These are phyloP conservation scores for Penicillium sp. DNA, from an alignment of 2,329 filamentous ascomycete species.

Conservation along the genomic window DNA sequence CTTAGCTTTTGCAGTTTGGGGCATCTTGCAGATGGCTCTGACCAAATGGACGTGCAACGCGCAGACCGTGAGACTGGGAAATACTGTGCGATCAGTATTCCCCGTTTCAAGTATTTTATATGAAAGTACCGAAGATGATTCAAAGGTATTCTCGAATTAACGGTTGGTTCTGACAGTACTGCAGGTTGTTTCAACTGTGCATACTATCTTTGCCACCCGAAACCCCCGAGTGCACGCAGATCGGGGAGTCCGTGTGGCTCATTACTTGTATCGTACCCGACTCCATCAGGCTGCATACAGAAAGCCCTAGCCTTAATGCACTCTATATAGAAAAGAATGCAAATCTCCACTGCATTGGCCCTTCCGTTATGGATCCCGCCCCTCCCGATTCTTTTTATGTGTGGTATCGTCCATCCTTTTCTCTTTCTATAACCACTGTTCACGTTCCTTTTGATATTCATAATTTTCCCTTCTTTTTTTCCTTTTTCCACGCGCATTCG, in stretches of 20 bases:
- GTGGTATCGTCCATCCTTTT: conserved; percentile 11
- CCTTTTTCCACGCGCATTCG: conserved; percentile 34
- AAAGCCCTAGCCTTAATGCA: conserved; percentile 9
- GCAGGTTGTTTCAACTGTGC: background rate
- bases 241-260: conserved; percentile 21
- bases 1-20: conserved; percentile 32
- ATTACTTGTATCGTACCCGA: conserved; percentile 9
- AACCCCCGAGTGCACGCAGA: conserved; percentile 3
- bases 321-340: conserved; percentile 4
- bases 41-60: conserved; percentile 27
- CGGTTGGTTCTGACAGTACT: background rate
- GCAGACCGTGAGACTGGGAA: conserved; percentile 16
- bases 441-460: conserved; percentile 26
- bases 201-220: conserved; percentile 18
- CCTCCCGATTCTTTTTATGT: conserved; percentile 19
- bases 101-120: background rate
- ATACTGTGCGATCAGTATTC: conserved; percentile 14
- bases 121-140: background rate
- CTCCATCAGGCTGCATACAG: conserved; percentile 18
- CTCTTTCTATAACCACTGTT: conserved; percentile 17
- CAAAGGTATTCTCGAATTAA: background rate
- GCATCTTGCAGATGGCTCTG: conserved; percentile 24
- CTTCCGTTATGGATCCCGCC: conserved; percentile 12
- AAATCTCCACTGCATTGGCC: conserved; percentile 17
- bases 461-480: conserved; percentile 18